Evolutionary conservation across 1,284 basidiomycete species (phyloP), one percentile per base, ranked within the genome.

Genomic region (Leccinum pachyderme): DNA sequence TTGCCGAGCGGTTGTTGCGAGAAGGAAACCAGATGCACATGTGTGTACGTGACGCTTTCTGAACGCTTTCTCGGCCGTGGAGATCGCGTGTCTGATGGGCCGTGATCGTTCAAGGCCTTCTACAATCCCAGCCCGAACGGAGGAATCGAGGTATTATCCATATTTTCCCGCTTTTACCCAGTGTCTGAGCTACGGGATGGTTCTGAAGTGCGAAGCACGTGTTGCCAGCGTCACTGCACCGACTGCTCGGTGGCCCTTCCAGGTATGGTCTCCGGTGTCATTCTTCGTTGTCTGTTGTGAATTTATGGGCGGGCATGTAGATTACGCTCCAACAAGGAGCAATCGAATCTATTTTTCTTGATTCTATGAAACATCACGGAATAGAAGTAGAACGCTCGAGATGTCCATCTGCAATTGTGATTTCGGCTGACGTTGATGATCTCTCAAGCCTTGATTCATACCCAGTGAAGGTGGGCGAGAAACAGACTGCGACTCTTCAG

Each of bases 11-110:
- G 2, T 67, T 91, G n/a, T 60, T 89, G 41, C 77, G 73, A 35
- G 81, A 89, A 63, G 87, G 81, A 7, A 84, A 82, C 58, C 84
- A 87, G 56, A 79, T 89, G 77, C 81, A 87, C 60, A 78, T 81
- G 71, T 80, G 79, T 49, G 87, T 88, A 65, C 61, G 81, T 73
- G 27, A 29, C 4, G 7, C 7, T 18, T 18, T 45, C 27, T 28
- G 8, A 25, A n/a, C 15, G 13, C 8, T 18, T n/a, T 82, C 24
- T 75, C 82, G 52, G 69, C 83, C 57, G 68, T 27, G 15, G 15
- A 7, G 15, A 8, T n/a, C 3, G 12, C 6, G 8, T 18, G 27
- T 29, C 44, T 46, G 12, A 46, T n/a, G 27, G 8, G 28, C 11
- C 11, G 5, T 46, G 44, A 18, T 29, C 27, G 15, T 11, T 28